phyloP scores from a whole-genome alignment of 1,139 yeast genomes.

The Diutina siamensis region DNA sequence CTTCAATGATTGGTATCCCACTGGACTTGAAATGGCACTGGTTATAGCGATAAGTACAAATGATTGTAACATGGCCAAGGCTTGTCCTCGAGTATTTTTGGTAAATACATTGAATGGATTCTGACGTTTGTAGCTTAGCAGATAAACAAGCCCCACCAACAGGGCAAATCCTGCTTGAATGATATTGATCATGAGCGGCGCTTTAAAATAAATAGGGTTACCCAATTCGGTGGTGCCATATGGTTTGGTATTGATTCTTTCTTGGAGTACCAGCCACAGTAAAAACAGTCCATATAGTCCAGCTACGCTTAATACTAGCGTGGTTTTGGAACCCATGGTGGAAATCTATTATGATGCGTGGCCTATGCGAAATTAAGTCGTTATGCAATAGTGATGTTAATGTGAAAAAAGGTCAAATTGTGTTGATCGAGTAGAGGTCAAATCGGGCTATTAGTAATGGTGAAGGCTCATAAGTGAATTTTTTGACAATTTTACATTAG shows the following conservation, averaged over 20 bases:
- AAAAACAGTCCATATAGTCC: conserved; percentile 5
- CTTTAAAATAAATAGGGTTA: conserved; percentile 46
- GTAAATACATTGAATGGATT: conserved; percentile 14
- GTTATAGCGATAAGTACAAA: conserved; percentile 61
- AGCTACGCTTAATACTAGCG: conserved; percentile 35
- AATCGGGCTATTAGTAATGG: too few relatives aligned
- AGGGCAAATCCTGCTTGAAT: conserved; percentile 68
- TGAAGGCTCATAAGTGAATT: too few relatives aligned
- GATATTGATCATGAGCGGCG: conserved; percentile 66
- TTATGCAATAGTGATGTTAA: neutral
- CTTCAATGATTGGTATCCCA: conserved; percentile 61
- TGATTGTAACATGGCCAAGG: conserved; percentile 16
- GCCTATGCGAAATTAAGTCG: neutral
- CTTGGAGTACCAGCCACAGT: conserved; percentile 33
- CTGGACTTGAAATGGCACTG: conserved; percentile 73
- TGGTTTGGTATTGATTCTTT: conserved; percentile 69
- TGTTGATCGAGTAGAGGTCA: too few relatives aligned
- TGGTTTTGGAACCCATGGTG: conserved; percentile 1
- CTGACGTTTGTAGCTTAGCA: conserved; percentile 15
- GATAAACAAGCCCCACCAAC: conserved; percentile 52
- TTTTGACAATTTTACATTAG: too few relatives aligned
- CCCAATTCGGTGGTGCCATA: conserved; percentile 38
- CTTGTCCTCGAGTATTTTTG: conserved; percentile 14
- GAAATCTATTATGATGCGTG: neutral
- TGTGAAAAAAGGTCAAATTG: too few relatives aligned